phyloP scores from a whole-genome alignment of 306 rosid species.

The Bauhinia variegata region DNA sequence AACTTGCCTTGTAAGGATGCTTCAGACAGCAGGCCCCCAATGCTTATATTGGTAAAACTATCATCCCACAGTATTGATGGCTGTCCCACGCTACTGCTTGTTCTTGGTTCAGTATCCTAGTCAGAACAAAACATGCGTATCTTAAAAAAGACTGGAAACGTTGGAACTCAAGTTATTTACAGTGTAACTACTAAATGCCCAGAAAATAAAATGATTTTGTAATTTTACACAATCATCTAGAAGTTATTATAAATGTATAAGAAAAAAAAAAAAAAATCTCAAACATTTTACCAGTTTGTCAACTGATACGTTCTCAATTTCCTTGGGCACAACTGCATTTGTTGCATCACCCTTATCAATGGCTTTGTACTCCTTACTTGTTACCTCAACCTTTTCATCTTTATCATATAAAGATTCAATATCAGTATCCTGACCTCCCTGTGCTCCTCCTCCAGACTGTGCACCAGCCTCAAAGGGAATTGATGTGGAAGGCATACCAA shows the following conservation, averaged over 20 bases:
- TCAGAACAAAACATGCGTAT: conserved; percentile 13
- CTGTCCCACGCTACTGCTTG: conserved; percentile 41
- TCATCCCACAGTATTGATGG: conserved; percentile 46
- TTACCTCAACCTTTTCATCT: conserved; percentile 35
- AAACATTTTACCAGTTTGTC: conserved; percentile 45
- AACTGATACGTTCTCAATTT: conserved; percentile 33
- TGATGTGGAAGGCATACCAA: conserved; percentile 39
- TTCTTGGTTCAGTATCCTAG: conserved; percentile 44
- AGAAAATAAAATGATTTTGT: conserved; percentile 15
- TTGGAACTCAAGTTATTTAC: too few relatives aligned
- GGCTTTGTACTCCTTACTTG: conserved; percentile 38
- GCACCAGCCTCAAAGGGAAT: conserved; percentile 33
- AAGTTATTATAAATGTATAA: not conserved
- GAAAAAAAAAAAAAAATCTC: conserved; percentile 21
- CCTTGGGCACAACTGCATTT: conserved; percentile 43
- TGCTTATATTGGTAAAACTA: conserved; percentile 53
- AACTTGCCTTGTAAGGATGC: conserved; percentile 59
- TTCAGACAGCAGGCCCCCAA: conserved; percentile 69
- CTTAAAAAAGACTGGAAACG: too few relatives aligned
- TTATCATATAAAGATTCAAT: conserved; percentile 35
- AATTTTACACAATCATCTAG: conserved; percentile 3
- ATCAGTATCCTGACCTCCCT: conserved; percentile 33
- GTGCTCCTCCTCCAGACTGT: conserved; percentile 33
- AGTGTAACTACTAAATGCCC: not conserved
- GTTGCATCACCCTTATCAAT: conserved; percentile 40